Conservation (phyloP, 345 rosid genomes). For the Odontarrhena argentea region DNA sequence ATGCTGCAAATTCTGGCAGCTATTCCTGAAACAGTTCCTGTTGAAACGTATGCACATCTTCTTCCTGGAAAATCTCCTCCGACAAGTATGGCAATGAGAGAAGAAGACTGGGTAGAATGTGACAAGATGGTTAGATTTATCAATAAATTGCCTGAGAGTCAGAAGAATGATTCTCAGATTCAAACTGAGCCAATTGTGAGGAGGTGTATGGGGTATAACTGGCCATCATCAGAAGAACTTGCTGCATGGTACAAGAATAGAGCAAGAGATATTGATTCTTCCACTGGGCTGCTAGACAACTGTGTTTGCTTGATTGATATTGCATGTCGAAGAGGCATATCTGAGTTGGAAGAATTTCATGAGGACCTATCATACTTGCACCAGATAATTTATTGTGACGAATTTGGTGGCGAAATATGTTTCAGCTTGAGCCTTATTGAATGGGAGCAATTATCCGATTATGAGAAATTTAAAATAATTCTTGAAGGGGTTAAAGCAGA, state of each 20-base stretch:
- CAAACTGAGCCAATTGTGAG: slow-evolving; percentile 79
- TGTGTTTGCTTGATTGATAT: slow-evolving; percentile 73
- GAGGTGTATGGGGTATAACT: slow-evolving; percentile 54
- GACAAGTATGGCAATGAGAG: slow-evolving; percentile 64
- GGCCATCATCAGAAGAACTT: slow-evolving; percentile 80
- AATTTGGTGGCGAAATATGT: slow-evolving; percentile 52
- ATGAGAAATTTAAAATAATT: slow-evolving; percentile 79
- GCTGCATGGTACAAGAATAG: slow-evolving; percentile 78
- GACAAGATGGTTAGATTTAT: slow-evolving; percentile 68
- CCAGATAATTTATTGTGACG: slow-evolving; percentile 71
- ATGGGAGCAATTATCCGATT: slow-evolving; percentile 86
- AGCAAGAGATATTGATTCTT: slow-evolving; percentile 83
- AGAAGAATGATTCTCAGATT: slow-evolving; percentile 49
- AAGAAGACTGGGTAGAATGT: slow-evolving; percentile 99
- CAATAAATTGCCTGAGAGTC: slow-evolving; percentile 56
- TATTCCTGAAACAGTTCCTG: slow-evolving; percentile 89
- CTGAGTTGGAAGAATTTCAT: slow-evolving; percentile 66
- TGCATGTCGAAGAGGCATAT: slow-evolving; percentile 74
- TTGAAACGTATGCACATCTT: slow-evolving; percentile 85
- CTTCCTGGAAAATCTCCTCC: slow-evolving; percentile 89
- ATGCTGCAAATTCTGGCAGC: slow-evolving; percentile 72
- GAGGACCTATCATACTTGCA: slow-evolving; percentile 75
- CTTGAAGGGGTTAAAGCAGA: slow-evolving; percentile 68
- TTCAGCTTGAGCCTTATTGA: slow-evolving; percentile 61
- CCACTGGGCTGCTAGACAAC: slow-evolving; percentile 90